phyloP scores from a whole-genome alignment of 1,139 yeast species.

The Scheffersomyces segobiensis region DNA sequence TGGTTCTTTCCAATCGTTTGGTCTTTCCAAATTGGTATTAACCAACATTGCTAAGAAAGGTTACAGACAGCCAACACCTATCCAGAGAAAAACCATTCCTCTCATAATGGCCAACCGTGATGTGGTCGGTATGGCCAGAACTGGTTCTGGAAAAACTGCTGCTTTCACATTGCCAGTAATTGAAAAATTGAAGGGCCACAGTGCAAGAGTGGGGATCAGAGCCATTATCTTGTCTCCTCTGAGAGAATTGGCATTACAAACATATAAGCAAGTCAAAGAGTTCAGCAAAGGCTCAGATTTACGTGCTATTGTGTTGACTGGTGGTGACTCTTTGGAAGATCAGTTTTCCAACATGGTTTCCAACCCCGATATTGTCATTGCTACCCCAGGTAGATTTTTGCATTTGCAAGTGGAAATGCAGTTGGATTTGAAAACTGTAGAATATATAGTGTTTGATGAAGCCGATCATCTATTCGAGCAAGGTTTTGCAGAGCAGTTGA shows the following conservation, averaged over 20 bases:
- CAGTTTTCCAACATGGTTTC: conserved; percentile 92
- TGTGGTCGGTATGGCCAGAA: conserved; percentile 98
- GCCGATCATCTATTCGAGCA: conserved; percentile 97
- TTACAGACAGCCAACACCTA: conserved; percentile 94
- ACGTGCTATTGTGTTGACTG: conserved; percentile 78
- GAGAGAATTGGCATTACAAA: conserved; percentile 92
- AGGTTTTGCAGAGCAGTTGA: conserved; percentile 95
- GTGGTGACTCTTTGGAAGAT: conserved; percentile 97
- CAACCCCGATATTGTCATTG: conserved; percentile 92
- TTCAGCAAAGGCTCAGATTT: conserved; percentile 83
- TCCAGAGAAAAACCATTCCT: conserved; percentile 94
- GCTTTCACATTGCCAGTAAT: conserved; percentile 94
- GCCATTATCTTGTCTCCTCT: conserved; percentile 90
- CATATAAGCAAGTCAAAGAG: conserved; percentile 85
- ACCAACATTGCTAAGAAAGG: conserved; percentile 81
- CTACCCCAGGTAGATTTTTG: conserved; percentile 96
- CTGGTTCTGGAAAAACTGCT: conserved; percentile 99
- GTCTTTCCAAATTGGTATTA: conserved; percentile 71
- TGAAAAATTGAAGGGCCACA: conserved; percentile 79
- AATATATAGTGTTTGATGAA: conserved; percentile 94
- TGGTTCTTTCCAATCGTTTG: conserved; percentile 89
- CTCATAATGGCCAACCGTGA: conserved; percentile 83
- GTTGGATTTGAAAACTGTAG: conserved; percentile 76
- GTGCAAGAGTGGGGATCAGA: conserved; percentile 86
- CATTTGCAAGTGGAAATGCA: conserved; percentile 96